phyloP scores from a whole-genome alignment of 2,329 filamentous ascomycete species.

The Magnaporthales sp. region DNA sequence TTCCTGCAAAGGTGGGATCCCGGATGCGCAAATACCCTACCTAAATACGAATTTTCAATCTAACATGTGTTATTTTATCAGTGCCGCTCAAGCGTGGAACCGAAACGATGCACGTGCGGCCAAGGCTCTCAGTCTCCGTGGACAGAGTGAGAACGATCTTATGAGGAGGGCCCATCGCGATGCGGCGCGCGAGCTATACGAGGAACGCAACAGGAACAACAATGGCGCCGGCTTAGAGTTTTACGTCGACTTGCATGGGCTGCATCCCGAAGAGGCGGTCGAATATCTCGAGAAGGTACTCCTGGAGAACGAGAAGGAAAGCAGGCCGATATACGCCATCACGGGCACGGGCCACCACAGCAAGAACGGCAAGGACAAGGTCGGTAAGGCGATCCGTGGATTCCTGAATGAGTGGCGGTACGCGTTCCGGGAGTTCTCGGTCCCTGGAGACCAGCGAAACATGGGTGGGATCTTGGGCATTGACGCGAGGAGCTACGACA shows the following conservation, averaged over 20 bases:
- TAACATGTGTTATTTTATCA: conserved; percentile 27
- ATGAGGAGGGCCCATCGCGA: conserved; percentile 97
- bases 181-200: conserved; percentile 84
- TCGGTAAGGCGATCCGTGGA: conserved; percentile 83
- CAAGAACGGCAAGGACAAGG: conserved; percentile 98
- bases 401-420: conserved; percentile 96
- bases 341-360: conserved; percentile 95
- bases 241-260: conserved; percentile 92
- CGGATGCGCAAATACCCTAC: neutral
- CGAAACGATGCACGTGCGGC: conserved; percentile 93
- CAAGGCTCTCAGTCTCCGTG: conserved; percentile 86
- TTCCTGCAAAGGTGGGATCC: conserved; percentile 76
- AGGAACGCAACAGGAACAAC: conserved; percentile 80
- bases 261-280: conserved; percentile 96
- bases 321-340: conserved; percentile 82
- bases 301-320: conserved; percentile 67
- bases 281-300: conserved; percentile 87
- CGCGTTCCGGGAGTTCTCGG: conserved; percentile 90
- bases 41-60: neutral
- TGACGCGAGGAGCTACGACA: conserved; percentile 60
- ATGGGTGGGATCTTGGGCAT: conserved; percentile 70
- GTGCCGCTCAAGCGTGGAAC: conserved; percentile 97
- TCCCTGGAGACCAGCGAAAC: conserved; percentile 80
- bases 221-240: conserved; percentile 56
- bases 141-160: conserved; percentile 91